Percentiles rank a stretch among this genome's conserved stretches.
Evolutionary conservation across 164 flowering plant species (phyloP).

Genomic region (Macadamia integrifolia): DNA sequence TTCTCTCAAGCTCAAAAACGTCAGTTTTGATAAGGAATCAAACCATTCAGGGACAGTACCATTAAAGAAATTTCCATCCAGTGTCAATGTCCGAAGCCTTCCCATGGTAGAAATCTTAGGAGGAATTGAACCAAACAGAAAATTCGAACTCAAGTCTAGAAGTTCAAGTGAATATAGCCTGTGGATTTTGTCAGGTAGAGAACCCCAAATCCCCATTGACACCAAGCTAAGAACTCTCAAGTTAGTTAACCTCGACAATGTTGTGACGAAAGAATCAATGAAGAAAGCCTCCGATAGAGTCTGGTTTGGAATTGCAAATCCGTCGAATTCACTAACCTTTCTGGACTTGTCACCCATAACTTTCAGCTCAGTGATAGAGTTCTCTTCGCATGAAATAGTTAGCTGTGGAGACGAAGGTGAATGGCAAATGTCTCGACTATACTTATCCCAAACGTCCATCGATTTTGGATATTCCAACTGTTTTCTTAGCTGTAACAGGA

Average conservation of each 20-base stretch:
- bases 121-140: conserved; percentile 65
- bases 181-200: conserved; percentile 63
- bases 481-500: conserved; percentile 69
- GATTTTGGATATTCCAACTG: conserved; percentile 68
- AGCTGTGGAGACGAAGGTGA: conserved; percentile 36
- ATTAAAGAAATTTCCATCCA: conserved; percentile 79
- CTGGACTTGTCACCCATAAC: conserved; percentile 45
- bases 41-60: conserved; percentile 69
- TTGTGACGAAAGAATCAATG: conserved; percentile 64
- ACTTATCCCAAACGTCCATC: conserved; percentile 56
- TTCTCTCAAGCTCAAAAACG: conserved; percentile 58
- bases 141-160: conserved; percentile 68
- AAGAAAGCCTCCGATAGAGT: conserved; percentile 61
- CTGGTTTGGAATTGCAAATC: conserved; percentile 42
- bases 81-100: conserved; percentile 44
- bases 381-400: conserved; percentile 48
- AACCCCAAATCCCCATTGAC: conserved; percentile 83
- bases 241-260: conserved; percentile 53
- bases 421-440: conserved; percentile 49
- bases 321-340: conserved; percentile 34
- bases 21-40: conserved; percentile 58
- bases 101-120: conserved; percentile 51
- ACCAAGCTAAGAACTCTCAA: conserved; percentile 59
- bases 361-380: conserved; percentile 53
- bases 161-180: conserved; percentile 50